These are phyloP conservation scores for Neonectria neomacrospora DNA, from an alignment of 2,329 filamentous ascomycete species.

Conservation along the genomic window DNA sequence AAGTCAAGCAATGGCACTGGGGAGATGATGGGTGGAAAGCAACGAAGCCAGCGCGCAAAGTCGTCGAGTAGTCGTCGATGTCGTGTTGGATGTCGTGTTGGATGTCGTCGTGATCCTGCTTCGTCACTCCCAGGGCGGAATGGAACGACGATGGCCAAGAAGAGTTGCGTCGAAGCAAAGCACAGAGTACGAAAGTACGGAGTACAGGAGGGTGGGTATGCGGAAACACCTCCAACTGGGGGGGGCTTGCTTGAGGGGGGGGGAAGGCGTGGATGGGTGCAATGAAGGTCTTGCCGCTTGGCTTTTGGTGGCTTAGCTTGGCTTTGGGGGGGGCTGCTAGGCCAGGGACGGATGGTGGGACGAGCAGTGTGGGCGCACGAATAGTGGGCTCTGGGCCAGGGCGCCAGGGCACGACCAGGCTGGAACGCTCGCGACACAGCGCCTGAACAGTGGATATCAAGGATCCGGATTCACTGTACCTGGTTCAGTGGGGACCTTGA, in stretches of 20 bases:
- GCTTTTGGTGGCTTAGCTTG: constrained; percentile 36
- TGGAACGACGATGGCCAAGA: constrained; percentile 10
- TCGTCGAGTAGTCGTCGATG: constrained; percentile 21
- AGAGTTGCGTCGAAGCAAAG: constrained; percentile 13
- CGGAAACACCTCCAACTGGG: constrained; percentile 8
- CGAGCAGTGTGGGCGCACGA: constrained; percentile 23
- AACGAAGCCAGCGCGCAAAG: constrained; percentile 21
- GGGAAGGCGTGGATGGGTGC: constrained; percentile 11
- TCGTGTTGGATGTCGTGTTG: constrained; percentile 16
- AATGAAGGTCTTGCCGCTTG: constrained; percentile 22
- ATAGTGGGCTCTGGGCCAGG: constrained; percentile 13
- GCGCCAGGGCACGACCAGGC: constrained; percentile 2
- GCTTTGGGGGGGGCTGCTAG: constrained; percentile 32
- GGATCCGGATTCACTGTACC: constrained; percentile 19
- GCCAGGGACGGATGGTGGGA: constrained; percentile 31
- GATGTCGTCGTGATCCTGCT: constrained; percentile 18
- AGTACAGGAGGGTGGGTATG: constrained; percentile 9
- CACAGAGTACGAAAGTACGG: constrained; percentile 15
- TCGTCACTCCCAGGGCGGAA: constrained; percentile 22
- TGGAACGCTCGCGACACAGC: constrained; percentile 25
- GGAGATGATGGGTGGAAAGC: constrained; percentile 8
- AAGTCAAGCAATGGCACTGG: constrained; percentile 2
- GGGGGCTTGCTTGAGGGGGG: constrained; percentile 11
- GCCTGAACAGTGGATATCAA: constrained; percentile 2
- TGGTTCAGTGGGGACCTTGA: constrained; percentile 4